Evolutionary conservation across 1,139 yeast genomes (phyloP), one percentile per base, ranked within the genome.

Genomic region (Geotrichum phurueaensis): DNA sequence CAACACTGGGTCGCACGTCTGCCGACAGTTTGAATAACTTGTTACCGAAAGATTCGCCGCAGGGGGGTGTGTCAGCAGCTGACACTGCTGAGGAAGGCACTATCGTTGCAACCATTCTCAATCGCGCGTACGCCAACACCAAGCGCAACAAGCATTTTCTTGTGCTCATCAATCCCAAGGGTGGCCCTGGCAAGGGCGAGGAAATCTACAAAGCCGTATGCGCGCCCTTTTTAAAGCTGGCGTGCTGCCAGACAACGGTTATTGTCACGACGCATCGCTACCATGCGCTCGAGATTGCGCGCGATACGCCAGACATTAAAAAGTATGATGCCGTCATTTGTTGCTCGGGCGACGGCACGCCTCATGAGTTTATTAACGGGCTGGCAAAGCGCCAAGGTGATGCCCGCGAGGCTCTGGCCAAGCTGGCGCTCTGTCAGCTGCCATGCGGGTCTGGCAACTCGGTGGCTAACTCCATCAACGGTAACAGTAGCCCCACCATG

Each of bases 371-470:
- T 9, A 81, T 91, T 55, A 94, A 94, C 71, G 99, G 98, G 3
- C 77, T 94, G 51, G 89, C 84, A 65, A 73, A 74, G 62, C 79
- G 79, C 29, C 95, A 89, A 70, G 84, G 86, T 18, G 81, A 65
- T 25, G 84, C 86, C 7, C 81, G 77, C 0, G 73, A 73, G 10
- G 95, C 95, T 0, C 85, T 94, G 68, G 78, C 80, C 61, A 82
- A 83, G 62, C 65, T 90, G 22, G 85, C 89, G 0, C 76, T 94
- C 0, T 85, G 96, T 27, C 97, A 94, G 73, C 77, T 94, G 23
- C 99, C 99, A 0, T 89, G 96, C 69, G 97, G 98, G 0, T 88
- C 97, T 0, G 99, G 99, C 2, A 94, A 94, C 73, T 97, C 97
- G 0, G 81, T 94, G 79, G 79, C 96, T 12, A 78, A 87, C 63